phyloP scores from a whole-genome alignment of 176 grass and related monocot species.

The Ensete ventricosum region DNA sequence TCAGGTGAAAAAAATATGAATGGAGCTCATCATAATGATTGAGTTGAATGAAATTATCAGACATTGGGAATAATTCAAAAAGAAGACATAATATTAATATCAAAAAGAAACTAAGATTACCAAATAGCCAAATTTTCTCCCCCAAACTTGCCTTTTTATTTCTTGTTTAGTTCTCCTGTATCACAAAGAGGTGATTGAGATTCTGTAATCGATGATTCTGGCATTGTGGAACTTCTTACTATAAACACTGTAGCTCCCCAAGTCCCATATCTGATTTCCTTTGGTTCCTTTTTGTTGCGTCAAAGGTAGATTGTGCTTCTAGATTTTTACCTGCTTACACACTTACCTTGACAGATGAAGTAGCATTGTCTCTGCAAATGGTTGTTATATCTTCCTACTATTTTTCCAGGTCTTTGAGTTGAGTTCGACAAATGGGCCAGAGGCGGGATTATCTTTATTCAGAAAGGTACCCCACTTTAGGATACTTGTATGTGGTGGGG shows the following conservation, averaged over 20 bases:
- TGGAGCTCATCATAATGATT: too few relatives aligned
- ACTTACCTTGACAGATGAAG: background rate
- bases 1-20: too few relatives aligned
- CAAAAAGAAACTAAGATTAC: too few relatives aligned
- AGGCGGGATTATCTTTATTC: constrained; percentile 20
- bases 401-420: constrained; percentile 21
- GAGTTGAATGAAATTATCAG: too few relatives aligned
- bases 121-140: too few relatives aligned
- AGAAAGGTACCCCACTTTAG: constrained; percentile 21
- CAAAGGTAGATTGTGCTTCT: background rate
- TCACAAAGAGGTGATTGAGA: too few relatives aligned
- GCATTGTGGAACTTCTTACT: background rate
- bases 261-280: background rate
- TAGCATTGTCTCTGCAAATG: background rate
- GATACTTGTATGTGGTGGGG: constrained; percentile 29
- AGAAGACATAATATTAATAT: too few relatives aligned
- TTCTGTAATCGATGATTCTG: background rate
- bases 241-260: background rate
- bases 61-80: too few relatives aligned
- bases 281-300: background rate
- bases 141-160: too few relatives aligned
- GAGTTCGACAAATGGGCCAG: constrained; percentile 18
- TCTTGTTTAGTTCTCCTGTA: too few relatives aligned
- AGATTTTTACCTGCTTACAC: background rate
- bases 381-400: background rate